Evolutionary conservation across 306 rosid genomes (phyloP).

Genomic region (Acacia crassicarpa): DNA sequence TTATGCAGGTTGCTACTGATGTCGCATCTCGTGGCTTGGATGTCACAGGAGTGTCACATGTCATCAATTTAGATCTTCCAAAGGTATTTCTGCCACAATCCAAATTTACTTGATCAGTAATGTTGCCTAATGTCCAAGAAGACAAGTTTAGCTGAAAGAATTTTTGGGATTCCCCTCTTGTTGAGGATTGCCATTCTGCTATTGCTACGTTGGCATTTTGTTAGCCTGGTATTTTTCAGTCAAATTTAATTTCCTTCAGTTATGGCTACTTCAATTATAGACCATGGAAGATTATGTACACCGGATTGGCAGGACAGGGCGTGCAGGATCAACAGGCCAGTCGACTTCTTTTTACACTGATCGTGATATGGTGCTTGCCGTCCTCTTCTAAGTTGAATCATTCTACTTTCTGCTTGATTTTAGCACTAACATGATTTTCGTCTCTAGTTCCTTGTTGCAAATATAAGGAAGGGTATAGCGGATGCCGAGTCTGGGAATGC

Average conservation of each 20-base stretch:
- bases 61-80: slow-evolving; percentile 89
- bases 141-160: slow-evolving; percentile 26
- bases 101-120: slow-evolving; percentile 18
- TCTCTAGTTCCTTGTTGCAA: slow-evolving; percentile 71
- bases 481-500: slow-evolving; percentile 75
- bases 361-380: slow-evolving; percentile 65
- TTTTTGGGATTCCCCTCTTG: slow-evolving; percentile 13
- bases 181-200: slow-evolving; percentile 41
- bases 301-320: slow-evolving; percentile 92
- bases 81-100: slow-evolving; percentile 54
- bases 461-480: slow-evolving; percentile 83
- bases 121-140: slow-evolving; percentile 27
- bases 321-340: slow-evolving; percentile 85
- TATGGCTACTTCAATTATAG: slow-evolving; percentile 85
- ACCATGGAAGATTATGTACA: slow-evolving; percentile 95
- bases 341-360: slow-evolving; percentile 79
- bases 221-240: slow-evolving; percentile 51
- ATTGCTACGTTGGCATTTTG: slow-evolving; percentile 43
- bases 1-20: slow-evolving; percentile 81
- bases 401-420: slow-evolving; percentile 15
- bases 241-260: slow-evolving; percentile 58
- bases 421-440: slow-evolving; percentile 29
- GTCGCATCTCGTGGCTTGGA: slow-evolving; percentile 95
- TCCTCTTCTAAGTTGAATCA: slow-evolving; percentile 2
- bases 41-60: slow-evolving; percentile 90